phyloP scores from a whole-genome alignment of 441 rosid species.

The Aquilaria agallochum region DNA sequence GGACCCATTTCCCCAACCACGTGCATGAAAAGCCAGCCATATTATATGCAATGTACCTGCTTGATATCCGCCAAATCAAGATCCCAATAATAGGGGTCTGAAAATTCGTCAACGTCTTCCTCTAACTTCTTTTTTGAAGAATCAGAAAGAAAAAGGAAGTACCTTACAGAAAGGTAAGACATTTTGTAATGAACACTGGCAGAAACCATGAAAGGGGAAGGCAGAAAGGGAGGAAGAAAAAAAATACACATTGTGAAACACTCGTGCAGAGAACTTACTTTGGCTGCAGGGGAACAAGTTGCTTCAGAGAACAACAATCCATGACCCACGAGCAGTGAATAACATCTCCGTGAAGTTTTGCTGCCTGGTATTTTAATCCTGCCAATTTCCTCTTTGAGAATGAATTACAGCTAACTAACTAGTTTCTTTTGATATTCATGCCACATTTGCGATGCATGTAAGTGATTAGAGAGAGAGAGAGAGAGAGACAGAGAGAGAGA shows the following conservation, averaged over 20 bases:
- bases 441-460: background rate
- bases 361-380: constrained; percentile 93
- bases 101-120: constrained; percentile 85
- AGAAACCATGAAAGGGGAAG: constrained; percentile 2
- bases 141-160: constrained; percentile 79
- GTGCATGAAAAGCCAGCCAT: background rate
- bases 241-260: constrained; percentile 2
- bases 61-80: constrained; percentile 71
- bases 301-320: constrained; percentile 78
- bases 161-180: constrained; percentile 40
- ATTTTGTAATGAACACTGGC: constrained; percentile 9
- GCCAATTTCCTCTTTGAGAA: constrained; percentile 19
- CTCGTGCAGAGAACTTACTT: constrained; percentile 41
- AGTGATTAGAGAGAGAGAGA: background rate
- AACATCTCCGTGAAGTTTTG: constrained; percentile 76
- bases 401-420: constrained; percentile 6
- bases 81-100: constrained; percentile 81
- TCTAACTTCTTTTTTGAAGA: constrained; percentile 67
- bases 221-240: background rate
- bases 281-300: constrained; percentile 81
- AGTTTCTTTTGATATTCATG: constrained; percentile 1
- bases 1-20: constrained; percentile 1
- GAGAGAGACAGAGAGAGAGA: constrained; percentile 26
- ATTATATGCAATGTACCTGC: constrained; percentile 44
- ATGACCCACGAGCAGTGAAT: constrained; percentile 88